Base-by-base conservation (phyloP, 164 flowering plant species). In the Nymphaea colorata region DNA sequence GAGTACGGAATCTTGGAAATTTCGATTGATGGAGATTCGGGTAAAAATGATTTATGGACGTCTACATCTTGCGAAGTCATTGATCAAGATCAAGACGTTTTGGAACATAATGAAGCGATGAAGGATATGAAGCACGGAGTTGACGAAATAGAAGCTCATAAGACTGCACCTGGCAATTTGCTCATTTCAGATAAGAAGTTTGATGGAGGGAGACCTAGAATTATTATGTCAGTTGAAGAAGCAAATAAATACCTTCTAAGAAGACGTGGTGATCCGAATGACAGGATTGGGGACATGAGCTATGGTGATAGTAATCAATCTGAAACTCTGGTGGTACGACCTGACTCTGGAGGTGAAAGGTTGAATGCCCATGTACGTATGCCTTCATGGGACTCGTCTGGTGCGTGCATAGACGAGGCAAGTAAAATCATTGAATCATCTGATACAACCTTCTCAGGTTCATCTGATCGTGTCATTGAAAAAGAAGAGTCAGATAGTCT, bases 151-250 rank as follows among this genome's bases (percentile, higher is more conserved):
- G 55, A 12, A 47, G 12, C 12, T 47, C 61, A 68, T 62, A 67
- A 59, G 59, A 42, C 43, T 61, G 2, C 18, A 53, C 11, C 55
- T 12, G 12, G 55, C 55, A 12, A 12, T 47, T 68, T 74, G 5
- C 57, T 17, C 68, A 6, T 59, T 68, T 63, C 69, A 47, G 63
- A 71, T 55, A 69, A 69, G 62, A 71, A 45, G 65, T 71, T 80
- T 69, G 5, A 57, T n/a, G 70, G 67, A 69, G 71, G 4, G 41
- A 87, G 80, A 62, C 82, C 83, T 70, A 79, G 74, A 78, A 71
- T 88, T 68, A 88, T 88, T 72, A 73, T 66, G 66, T 87, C 96
- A 41, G 90, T 88, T 43, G 76, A 83, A 69, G 98, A 88, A 81
- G 96, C 95, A 5, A 83, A 86, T 73, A 87, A 86, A 66, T 88